Base-by-base conservation (phyloP, 2,329 filamentous ascomycete species). In the Penicillium sp. region DNA sequence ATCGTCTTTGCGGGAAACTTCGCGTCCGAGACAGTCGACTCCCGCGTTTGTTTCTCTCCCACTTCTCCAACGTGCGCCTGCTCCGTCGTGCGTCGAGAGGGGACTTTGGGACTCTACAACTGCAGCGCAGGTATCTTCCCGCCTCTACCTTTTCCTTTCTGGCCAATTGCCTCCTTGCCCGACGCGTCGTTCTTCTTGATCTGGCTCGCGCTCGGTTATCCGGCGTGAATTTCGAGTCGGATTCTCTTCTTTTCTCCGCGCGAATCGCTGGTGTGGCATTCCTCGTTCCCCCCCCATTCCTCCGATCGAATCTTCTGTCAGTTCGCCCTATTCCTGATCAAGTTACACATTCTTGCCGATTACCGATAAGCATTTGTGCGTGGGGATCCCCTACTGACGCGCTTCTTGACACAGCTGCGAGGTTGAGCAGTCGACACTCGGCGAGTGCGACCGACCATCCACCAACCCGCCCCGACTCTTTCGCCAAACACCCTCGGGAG, bases 91-190 rank as follows among this genome's bases (percentile, higher is more conserved):
- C 44, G 45, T 41, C 47, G 39, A 44, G 49, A 48, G 53, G 53
- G 47, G 43, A 48, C 48, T 50, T 29, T 41, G 32, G 47, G 53
- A 49, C 14, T n/a, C 10, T n/a, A 27, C 11, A 41, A 47, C 48
- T 62, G 59, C 60, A 53, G 59, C 43, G 60, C 59, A 63, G 60
- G 53, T 56, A 52, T 43, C 42, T 48, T 43, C 31, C 23, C n/a
- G 15, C 23, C 36, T 33, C 36, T 50, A 37, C 17, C 39, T 37
- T 54, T 48, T 38, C 36, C 33, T 47, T 45, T 46, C 37, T 39
- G 32, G 38, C 30, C 25, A 20, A 38, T 46, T 36, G 44, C 27
- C 36, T 39, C 20, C 39, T 47, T 47, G 28, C 34, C 33, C 30
- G 39, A 53, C 48, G 43, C 49, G 39, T 56, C 43, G 31, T 49